phyloP scores from a whole-genome alignment of 2,329 filamentous ascomycete species.

The Colletotrichum phormii region DNA sequence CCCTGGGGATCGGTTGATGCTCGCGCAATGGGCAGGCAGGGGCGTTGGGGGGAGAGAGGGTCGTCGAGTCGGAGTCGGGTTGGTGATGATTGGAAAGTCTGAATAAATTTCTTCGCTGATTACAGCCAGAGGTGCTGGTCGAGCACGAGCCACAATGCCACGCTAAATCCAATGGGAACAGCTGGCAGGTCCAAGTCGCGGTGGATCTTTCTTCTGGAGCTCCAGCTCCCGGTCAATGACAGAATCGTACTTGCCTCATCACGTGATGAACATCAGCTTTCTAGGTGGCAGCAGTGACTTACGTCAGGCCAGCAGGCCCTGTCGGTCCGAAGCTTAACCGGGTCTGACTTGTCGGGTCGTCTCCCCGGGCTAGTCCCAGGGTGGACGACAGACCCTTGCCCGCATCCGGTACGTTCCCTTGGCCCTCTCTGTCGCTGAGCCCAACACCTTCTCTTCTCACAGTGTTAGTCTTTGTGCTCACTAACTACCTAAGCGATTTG shows the following conservation, averaged over 20 bases:
- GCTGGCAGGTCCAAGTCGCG: neutral
- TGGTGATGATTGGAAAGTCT: slow-evolving; percentile 26
- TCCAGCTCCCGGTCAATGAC: neutral
- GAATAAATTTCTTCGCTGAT: slow-evolving; percentile 40
- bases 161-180: slow-evolving; percentile 19
- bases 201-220: slow-evolving; percentile 13
- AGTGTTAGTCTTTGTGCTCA: slow-evolving; percentile 20
- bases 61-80: slow-evolving; percentile 31
- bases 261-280: neutral
- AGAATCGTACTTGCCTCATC: neutral
- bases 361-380: slow-evolving; percentile 3
- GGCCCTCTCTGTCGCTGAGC: slow-evolving; percentile 11
- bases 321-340: slow-evolving; percentile 35
- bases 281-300: neutral
- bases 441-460: slow-evolving; percentile 18
- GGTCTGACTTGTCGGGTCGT: slow-evolving; percentile 1
- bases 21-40: slow-evolving; percentile 33
- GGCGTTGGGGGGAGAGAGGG: slow-evolving; percentile 14
- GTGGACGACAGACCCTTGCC: slow-evolving; percentile 25
- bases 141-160: slow-evolving; percentile 36
- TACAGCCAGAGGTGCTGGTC: slow-evolving; percentile 29
- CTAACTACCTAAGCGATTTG: neutral
- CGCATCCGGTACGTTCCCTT: slow-evolving; percentile 29
- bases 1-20: slow-evolving; percentile 23
- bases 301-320: neutral